Evolutionary conservation across 345 rosid genomes (phyloP), one percentile per base, ranked within the genome.

Genomic region (Eutrema yunnanense): DNA sequence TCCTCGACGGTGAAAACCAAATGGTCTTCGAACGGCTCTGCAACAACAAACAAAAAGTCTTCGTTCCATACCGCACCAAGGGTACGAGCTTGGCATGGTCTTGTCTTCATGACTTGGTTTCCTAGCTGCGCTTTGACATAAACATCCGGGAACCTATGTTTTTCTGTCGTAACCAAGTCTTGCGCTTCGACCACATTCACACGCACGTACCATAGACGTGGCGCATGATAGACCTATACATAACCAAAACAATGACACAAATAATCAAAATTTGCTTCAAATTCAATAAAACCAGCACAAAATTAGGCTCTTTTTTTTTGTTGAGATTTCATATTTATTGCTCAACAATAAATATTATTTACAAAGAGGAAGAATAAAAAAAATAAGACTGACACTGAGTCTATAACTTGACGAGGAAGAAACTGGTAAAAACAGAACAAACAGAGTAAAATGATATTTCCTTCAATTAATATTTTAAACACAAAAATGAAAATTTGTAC

Each of bases 11-110:
- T 79, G 38, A 96, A 81, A 51, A 88, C 74, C 75, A 96, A 78
- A 75, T 79, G 90, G 75, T 96, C 99, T 81, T 92, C 98, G 67
- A 92, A 88, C 2, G 98, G 96, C 73, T 92, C 99, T 3, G 99
- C 88, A 5, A 84, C 94, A 54, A 96, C 97, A 77, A 95, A 88
- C 78, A 90, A 68, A 69, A 96, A 88, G 78, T 96, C 99, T 81
- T 96, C 99, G 26, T 96, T 92, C 99, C 99, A 96, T 40, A 90
- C 73, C 2, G 99, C 91, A 64, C 86, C 92, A 59, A 92, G 79
- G 53, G 84, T 82, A 58, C 87, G 82, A 57, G 89, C 92, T 53
- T 86, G 98, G 71, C 90, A 86, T 8, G 89, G 73, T 76, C 83
- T 87, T 8, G 99, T 95, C 79, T 87, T 87, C 83, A 86, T 67